Evolutionary conservation across 768 basidiomycete genomes (phyloP), one percentile per base, ranked within the genome.

Genomic region (Rubroboletus satanas): DNA sequence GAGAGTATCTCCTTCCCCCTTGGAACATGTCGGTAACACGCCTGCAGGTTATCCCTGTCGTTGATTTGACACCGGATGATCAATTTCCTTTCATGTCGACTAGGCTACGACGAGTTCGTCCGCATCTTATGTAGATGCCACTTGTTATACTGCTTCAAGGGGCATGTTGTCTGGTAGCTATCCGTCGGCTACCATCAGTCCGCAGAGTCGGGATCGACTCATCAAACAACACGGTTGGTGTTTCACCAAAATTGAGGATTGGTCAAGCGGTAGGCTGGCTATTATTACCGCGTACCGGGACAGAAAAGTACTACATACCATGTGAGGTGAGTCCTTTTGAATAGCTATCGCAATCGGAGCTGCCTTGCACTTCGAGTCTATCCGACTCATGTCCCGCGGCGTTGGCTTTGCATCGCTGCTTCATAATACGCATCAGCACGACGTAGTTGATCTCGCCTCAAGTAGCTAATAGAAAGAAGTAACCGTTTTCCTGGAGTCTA

Each of bases 1-100:
- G 52, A 58, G 54, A 53, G 26, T 29, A 57, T 38, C 54, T 59
- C 55, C 45, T 44, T 44, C 45, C 62, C 55, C 49, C 47, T 63
- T 65, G 55, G 57, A 57, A 55, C 56, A 56, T 45, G 48, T 56
- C 52, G 42, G 36, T 44, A 46, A 49, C 45, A 49, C 26, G 45
- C 56, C 45, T 66, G 54, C 50, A 60, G 45, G 49, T 14, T 33
- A 23, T 53, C 31, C 55, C 52, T 46, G 51, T 52, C 45, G 21
- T 51, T 35, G 21, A 39, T 56, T 50, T 55, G 55, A 49, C 52
- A 55, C 37, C 65, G 38, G 52, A 35, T 21, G 29, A 33, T 44
- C 32, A 36, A 52, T 44, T 36, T 46, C 31, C 41, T 54, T 51
- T 52, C 38, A 41, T 35, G 47, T 8, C 31, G 44, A n/a, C 39